Conservation (phyloP, 176 grass and related monocot species). For the Oryza meyeriana region DNA sequence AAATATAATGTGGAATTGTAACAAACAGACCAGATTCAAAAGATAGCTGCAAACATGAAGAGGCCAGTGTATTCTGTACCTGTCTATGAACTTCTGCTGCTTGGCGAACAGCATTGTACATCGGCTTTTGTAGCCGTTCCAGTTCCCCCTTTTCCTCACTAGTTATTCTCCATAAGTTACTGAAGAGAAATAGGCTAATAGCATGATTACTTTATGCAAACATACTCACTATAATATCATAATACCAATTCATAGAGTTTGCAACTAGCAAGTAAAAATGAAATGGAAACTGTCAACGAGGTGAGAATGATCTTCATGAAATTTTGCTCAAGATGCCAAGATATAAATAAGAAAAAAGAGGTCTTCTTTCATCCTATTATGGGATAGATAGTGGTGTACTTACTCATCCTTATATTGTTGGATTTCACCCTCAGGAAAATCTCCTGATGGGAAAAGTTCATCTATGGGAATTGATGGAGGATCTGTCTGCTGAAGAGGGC, state of each 20-base stretch:
- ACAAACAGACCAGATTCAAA: conserved; percentile 22
- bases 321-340: not conserved
- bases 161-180: conserved; percentile 92
- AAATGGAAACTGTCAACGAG: not conserved
- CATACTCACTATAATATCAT: not conserved
- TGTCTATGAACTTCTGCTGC: conserved; percentile 99
- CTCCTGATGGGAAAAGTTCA: conserved; percentile 81
- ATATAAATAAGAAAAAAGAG: too few species aligned
- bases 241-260: not conserved
- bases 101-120: conserved; percentile 80
- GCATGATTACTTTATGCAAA: conserved; percentile 22
- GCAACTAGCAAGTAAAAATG: not conserved
- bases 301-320: conserved; percentile 1
- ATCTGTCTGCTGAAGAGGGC: conserved; percentile 69
- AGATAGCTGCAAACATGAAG: not conserved
- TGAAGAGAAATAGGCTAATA: conserved; percentile 32
- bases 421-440: conserved; percentile 89
- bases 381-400: conserved; percentile 23
- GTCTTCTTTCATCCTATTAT: not conserved
- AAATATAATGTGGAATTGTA: conserved; percentile 5
- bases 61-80: conserved; percentile 37
- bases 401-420: conserved; percentile 87
- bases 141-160: conserved; percentile 93
- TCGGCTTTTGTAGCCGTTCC: conserved; percentile 78
- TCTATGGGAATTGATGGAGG: conserved; percentile 89